Percentiles rank a stretch among this genome's conserved stretches.
These are phyloP conservation scores for Acanthamoeba castellanii DNA, from an alignment of 208 protist species.

Conservation along the genomic window DNA sequence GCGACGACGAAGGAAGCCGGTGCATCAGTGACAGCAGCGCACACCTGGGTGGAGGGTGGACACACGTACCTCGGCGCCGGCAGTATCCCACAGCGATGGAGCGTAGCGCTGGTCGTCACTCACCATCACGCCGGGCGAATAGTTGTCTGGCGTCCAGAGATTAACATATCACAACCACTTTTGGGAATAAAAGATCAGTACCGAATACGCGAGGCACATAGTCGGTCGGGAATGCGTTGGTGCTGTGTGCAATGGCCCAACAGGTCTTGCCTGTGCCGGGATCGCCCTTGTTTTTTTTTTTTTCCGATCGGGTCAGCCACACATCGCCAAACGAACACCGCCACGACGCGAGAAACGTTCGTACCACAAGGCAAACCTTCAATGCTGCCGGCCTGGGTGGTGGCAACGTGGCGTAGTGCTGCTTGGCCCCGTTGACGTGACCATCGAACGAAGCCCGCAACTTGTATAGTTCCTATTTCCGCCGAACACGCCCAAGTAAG, in stretches of 20 bases:
- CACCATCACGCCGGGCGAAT: not conserved
- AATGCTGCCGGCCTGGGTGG: not conserved
- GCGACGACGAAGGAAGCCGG: no score
- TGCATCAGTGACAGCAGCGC: no score
- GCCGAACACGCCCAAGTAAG: no score
- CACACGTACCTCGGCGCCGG: no score
- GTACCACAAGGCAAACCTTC: not conserved
- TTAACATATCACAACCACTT: not conserved
- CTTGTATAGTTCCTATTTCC: no score
- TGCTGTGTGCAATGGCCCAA: not conserved
- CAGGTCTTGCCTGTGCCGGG: not conserved
- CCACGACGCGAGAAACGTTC: not conserved
- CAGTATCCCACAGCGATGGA: not conserved
- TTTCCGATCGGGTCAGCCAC: no score
- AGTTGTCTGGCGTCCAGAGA: not conserved
- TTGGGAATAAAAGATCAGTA: not conserved
- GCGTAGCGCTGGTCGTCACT: not conserved
- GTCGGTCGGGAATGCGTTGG: not conserved
- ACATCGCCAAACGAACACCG: not conserved
- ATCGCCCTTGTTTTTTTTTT: not conserved
- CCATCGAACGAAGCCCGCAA: no score
- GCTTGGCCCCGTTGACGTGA: not conserved
- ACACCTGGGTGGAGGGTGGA: no score
- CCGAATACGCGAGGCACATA: not conserved
- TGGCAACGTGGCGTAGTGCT: not conserved